A percentile compares a stretch with the other conserved stretches of the same genome.
Conservation (phyloP, 306 rosid species). For the Lagenaria siceraria region DNA sequence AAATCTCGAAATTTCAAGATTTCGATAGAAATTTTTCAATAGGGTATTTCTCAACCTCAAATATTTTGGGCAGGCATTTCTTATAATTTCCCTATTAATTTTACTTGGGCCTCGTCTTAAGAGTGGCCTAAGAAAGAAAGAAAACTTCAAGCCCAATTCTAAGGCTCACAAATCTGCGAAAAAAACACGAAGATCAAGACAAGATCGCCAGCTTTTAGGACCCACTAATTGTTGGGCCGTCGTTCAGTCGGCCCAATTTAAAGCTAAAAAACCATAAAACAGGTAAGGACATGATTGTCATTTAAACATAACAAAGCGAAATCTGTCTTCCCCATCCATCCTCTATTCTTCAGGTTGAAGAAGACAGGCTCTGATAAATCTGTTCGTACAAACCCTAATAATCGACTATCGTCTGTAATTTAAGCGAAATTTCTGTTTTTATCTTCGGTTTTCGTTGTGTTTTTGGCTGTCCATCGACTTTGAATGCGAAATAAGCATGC, state of each 20-base stretch:
- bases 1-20: too few species aligned
- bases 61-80: too few species aligned
- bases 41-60: too few species aligned
- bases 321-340: not conserved
- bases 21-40: too few species aligned
- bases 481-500: slow-evolving; percentile 47
- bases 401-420: not conserved
- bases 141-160: too few species aligned
- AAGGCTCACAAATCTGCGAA: not conserved
- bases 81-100: too few species aligned
- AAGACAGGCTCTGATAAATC: slow-evolving; percentile 6
- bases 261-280: not conserved
- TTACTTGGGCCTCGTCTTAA: too few species aligned
- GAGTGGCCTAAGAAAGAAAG: too few species aligned
- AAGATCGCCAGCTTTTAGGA: not conserved
- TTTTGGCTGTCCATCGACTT: not conserved
- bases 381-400: slow-evolving; percentile 14
- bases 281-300: not conserved
- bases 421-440: not conserved
- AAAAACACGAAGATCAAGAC: not conserved
- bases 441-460: not conserved
- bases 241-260: not conserved
- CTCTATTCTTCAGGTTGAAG: not conserved
- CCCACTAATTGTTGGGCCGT: not conserved
- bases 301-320: not conserved